phyloP scores from a whole-genome alignment of 495 filamentous ascomycete genomes.

The Aspergillus nidulans region DNA sequence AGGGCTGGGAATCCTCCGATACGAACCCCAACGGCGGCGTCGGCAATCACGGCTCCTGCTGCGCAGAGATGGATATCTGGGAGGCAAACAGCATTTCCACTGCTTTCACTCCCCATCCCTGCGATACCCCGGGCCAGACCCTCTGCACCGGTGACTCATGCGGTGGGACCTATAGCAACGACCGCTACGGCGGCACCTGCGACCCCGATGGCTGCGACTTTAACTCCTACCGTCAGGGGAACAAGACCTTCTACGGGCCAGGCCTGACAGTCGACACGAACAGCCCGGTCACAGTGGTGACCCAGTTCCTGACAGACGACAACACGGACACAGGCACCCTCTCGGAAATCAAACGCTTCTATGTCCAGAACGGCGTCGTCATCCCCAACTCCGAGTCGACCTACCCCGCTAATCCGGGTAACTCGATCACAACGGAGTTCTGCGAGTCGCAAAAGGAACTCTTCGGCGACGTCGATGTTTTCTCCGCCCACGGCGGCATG shows the following conservation, averaged over 20 bases:
- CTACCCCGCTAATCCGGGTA: slow-evolving; percentile 47
- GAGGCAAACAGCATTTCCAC: slow-evolving; percentile 62
- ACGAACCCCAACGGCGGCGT: slow-evolving; percentile 58
- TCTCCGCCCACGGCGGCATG: slow-evolving; percentile 57
- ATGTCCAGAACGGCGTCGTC: slow-evolving; percentile 63
- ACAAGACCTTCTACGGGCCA: slow-evolving; percentile 58
- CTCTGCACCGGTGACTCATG: slow-evolving; percentile 56
- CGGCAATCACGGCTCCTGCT: slow-evolving; percentile 62
- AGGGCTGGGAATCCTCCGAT: slow-evolving; percentile 54
- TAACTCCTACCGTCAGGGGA: slow-evolving; percentile 68
- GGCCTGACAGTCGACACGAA: slow-evolving; percentile 60
- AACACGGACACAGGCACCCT: slow-evolving; percentile 52
- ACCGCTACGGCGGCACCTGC: slow-evolving; percentile 53
- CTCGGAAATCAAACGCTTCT: slow-evolving; percentile 64
- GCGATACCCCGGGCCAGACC: slow-evolving; percentile 50
- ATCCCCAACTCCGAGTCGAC: slow-evolving; percentile 55
- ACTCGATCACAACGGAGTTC: slow-evolving; percentile 57
- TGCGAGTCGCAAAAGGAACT: slow-evolving; percentile 56
- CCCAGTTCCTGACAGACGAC: slow-evolving; percentile 61
- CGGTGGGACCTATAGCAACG: slow-evolving; percentile 42
- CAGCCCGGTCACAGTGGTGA: slow-evolving; percentile 61
- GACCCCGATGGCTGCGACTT: slow-evolving; percentile 78
- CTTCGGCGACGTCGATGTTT: slow-evolving; percentile 58
- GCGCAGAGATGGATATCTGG: slow-evolving; percentile 71
- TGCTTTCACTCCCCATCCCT: slow-evolving; percentile 60